These are phyloP conservation scores for Fraxinus paxiana DNA, from an alignment of 305 asterid species.

Conservation along the genomic window DNA sequence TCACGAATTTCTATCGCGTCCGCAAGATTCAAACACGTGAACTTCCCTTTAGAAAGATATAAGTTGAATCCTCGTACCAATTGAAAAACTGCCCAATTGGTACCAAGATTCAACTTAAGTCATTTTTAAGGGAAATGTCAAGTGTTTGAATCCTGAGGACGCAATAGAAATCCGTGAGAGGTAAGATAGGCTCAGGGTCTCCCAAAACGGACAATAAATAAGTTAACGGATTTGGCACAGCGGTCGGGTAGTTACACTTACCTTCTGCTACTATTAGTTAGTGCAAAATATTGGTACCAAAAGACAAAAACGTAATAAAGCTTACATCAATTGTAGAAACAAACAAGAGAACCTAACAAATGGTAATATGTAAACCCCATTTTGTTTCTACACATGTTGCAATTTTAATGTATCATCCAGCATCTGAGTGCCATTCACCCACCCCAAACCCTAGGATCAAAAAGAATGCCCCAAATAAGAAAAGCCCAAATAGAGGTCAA, in stretches of 20 bases:
- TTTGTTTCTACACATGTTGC: background rate
- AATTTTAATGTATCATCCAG: constrained; percentile 20
- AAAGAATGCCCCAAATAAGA: background rate
- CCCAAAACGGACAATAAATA: background rate
- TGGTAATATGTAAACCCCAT: background rate
- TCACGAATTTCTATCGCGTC: no score
- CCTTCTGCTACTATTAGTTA: constrained; percentile 6
- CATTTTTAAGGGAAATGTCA: background rate
- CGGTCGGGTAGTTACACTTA: background rate
- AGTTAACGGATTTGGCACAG: background rate
- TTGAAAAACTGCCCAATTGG: no score
- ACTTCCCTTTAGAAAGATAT: no score
- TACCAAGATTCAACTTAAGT: no score
- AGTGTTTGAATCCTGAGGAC: background rate
- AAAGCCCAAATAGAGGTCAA: background rate
- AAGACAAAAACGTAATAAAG: background rate
- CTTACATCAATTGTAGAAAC: background rate
- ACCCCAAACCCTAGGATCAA: background rate
- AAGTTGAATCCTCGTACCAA: no score
- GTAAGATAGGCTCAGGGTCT: background rate
- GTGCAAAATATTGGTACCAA: constrained; percentile 9
- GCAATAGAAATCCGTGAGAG: background rate
- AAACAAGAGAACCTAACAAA: background rate
- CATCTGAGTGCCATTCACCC: constrained; percentile 9
- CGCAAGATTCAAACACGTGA: no score